Base-by-base conservation (phyloP, 2,329 filamentous ascomycete genomes). In the Fusarium haematococcum region DNA sequence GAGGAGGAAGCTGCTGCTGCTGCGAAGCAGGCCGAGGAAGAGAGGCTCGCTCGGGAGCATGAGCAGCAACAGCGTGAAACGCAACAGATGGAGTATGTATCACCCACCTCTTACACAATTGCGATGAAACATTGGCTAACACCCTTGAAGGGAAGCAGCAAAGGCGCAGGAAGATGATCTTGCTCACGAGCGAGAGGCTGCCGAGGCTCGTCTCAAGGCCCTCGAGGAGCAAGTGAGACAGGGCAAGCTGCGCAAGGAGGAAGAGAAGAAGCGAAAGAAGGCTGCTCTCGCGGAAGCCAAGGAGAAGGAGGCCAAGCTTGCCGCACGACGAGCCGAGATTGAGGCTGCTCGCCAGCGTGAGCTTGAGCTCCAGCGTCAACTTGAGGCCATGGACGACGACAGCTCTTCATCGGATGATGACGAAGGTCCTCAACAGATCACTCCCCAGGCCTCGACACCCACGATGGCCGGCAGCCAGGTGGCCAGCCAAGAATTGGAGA, bases 221-320 rank as follows among this genome's bases (percentile, higher is more conserved):
- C 90, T 99, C 10, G 95, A 99, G 83, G 95, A 98, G 81, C 95
- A 98, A 83, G 95, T 98, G 62, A 92, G 92, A 73, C 94, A 95
- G 80, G 95, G 95, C 79, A 99, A 98, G 86, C 85, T 98, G 62
- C 96, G 95, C 87, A 98, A 98, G 84, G 94, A 97, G 76, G 97
- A 99, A 82, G 97, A 98, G 85, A 98, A 97, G 87, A 94, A 92
- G 73, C 93, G 90, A 78, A 97, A 95, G 86, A 95, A 98, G 85
- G 96, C 95, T 25, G 95, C 95, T 11, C 88, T 94, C 79, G 93
- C 93, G 59, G 94, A 97, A 76, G 91, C 95, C 9, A 96, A 95
- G 83, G 94, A 98, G 78, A 95, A 97, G 81, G 96, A 98, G 82
- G 88, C 91, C 63, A 93, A 93, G 81, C 87, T 98, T 74, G 94